Conservation (phyloP, 2,329 filamentous ascomycete species). For the Aspergillus sp. region DNA sequence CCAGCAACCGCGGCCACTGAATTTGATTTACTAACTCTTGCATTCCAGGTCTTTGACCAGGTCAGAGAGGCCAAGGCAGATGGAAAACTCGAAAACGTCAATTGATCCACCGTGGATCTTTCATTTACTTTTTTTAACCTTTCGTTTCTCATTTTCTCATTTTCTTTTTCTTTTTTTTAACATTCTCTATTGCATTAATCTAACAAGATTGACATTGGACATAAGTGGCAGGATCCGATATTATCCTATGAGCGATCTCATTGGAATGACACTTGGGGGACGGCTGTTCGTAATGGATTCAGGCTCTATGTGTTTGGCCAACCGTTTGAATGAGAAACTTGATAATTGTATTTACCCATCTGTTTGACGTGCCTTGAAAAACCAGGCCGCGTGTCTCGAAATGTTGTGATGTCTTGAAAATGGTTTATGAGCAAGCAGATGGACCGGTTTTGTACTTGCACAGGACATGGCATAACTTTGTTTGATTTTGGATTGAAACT, state of each 20-base stretch:
- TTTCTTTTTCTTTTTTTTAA: slow-evolving; percentile 8
- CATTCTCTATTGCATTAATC: slow-evolving; percentile 26
- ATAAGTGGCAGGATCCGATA: slow-evolving; percentile 24
- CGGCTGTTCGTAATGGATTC: slow-evolving; percentile 11
- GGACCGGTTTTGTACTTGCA: too few relatives aligned
- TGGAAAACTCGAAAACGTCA: slow-evolving; percentile 55
- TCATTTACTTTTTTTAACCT: slow-evolving; percentile 7
- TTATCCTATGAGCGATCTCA: slow-evolving; percentile 15
- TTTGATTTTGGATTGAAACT: neutral
- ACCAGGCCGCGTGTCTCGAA: too few relatives aligned
- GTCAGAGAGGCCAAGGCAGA: slow-evolving; percentile 77
- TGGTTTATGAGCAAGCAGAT: too few relatives aligned
- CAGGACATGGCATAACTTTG: neutral
- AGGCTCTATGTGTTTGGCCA: slow-evolving; percentile 1
- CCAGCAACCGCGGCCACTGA: too few relatives aligned
- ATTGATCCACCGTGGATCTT: slow-evolving; percentile 18
- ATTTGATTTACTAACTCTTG: too few relatives aligned
- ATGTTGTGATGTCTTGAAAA: too few relatives aligned
- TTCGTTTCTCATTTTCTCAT: slow-evolving; percentile 5
- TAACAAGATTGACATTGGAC: slow-evolving; percentile 20
- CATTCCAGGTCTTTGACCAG: slow-evolving; percentile 77
- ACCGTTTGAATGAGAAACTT: neutral
- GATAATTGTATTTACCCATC: neutral
- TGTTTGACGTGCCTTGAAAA: neutral
- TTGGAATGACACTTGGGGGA: slow-evolving; percentile 11